These are phyloP conservation scores for Citrus reticulata DNA, from an alignment of 345 rosid genomes.

Conservation along the genomic window DNA sequence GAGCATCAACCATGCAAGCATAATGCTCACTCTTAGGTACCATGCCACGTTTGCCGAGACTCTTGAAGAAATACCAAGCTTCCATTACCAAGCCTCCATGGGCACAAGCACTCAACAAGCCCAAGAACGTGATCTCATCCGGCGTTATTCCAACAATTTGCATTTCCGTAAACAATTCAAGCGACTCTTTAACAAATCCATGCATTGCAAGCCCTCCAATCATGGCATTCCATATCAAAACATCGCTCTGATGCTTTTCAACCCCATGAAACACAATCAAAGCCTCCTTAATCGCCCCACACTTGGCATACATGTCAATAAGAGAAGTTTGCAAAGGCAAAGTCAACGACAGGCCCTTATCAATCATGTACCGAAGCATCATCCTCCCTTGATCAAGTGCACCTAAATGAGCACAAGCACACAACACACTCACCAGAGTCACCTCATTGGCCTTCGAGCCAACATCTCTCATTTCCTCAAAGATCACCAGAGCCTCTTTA, in stretches of 20 bases:
- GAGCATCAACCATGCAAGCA: conserved; percentile 81
- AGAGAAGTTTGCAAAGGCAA: conserved; percentile 65
- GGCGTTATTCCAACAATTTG: conserved; percentile 43
- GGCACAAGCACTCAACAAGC: conserved; percentile 75
- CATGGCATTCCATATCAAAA: conserved; percentile 78
- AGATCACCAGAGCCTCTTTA: conserved; percentile 58
- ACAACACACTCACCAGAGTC: conserved; percentile 81
- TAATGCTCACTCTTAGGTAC: conserved; percentile 68
- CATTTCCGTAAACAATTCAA: conserved; percentile 62
- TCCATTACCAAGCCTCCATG: conserved; percentile 74
- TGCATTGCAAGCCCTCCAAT: conserved; percentile 85
- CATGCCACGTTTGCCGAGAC: conserved; percentile 40
- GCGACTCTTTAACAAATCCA: conserved; percentile 60
- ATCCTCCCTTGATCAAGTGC: conserved; percentile 58
- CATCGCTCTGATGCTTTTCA: conserved; percentile 37
- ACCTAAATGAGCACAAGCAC: conserved; percentile 88
- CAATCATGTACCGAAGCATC: conserved; percentile 54
- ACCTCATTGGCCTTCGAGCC: conserved; percentile 73
- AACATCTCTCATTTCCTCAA: conserved; percentile 42
- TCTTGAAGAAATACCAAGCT: conserved; percentile 59
- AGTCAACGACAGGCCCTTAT: conserved; percentile 45
- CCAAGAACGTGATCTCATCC: conserved; percentile 73
- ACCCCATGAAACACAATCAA: conserved; percentile 45
- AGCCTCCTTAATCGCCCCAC: conserved; percentile 78
- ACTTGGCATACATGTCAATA: conserved; percentile 86